Evolutionary conservation across 2,329 filamentous ascomycete species (phyloP), one percentile per base, ranked within the genome.

Genomic region (Cytospora chrysosperma): DNA sequence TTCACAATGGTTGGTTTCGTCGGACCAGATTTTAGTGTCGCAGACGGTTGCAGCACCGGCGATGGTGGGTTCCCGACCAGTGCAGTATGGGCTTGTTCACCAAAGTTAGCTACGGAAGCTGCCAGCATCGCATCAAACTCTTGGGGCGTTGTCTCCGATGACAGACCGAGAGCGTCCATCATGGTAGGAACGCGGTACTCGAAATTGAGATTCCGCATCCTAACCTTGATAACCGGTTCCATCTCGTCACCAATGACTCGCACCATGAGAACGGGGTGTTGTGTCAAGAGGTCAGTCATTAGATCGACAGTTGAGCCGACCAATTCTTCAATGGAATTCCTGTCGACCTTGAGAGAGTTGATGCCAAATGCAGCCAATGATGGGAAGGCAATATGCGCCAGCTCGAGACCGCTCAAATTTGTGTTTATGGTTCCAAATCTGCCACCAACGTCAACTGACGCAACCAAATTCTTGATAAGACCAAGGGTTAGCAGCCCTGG

Each of bases 201-300:
- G n/a, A 92, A 75, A 64, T 87, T 89, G 5, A 96, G 69, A 66
- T 96, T 93, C 75, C 90, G 91, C 50, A 98, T 78, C 73, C 96
- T 96, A 63, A 97, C 75, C 73, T 96, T 97, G 68, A 97, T 81
- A 8, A 92, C 88, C 0, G 96, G 94, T 67, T 98, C 94, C 77
- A 96, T 91, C 73, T 98, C 94, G 72, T 98, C 93, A 0, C 92
- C 92, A 68, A 99, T 91, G 78, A 97, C 90, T 56, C 95, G 86
- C 64, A 91, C 86, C 88, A 96, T 97, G 59, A 98, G 74, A 67
- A 93, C 91, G 1, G 85, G 77, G 3, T 67, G 72, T 64, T 66
- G 72, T 19, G 47, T 43, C 28, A 58, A 53, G 43, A 63, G 59
- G 7, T 26, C 68, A 37, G 69, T 73, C 49, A 70, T 73, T 61